Conservation (phyloP, 495 filamentous ascomycete species). For the Penicillium macrosclerotiorum region DNA sequence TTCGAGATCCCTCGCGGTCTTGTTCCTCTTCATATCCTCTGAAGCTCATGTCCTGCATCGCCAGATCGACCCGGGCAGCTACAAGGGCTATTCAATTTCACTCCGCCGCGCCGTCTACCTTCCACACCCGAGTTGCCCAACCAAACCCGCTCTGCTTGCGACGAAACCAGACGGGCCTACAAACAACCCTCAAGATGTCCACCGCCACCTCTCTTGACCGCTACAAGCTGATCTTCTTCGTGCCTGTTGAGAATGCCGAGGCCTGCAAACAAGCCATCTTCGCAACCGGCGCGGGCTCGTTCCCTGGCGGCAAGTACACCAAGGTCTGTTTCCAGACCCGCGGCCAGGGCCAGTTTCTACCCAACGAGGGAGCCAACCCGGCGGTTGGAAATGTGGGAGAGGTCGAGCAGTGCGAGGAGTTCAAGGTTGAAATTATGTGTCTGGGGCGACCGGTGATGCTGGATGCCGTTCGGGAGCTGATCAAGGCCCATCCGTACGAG, state of each 20-base stretch:
- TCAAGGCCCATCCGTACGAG: slow-evolving; percentile 75
- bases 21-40: no score
- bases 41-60: slow-evolving; percentile 3
- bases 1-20: no score
- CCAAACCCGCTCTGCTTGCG: no score
- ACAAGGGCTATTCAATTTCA: slow-evolving; percentile 5
- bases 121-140: no score
- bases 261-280: slow-evolving; percentile 48
- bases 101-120: no score
- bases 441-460: slow-evolving; percentile 46
- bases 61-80: background rate
- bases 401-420: slow-evolving; percentile 50
- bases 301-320: slow-evolving; percentile 43
- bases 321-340: slow-evolving; percentile 40
- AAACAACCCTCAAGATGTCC: background rate
- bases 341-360: slow-evolving; percentile 43
- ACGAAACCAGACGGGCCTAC: background rate
- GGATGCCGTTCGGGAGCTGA: slow-evolving; percentile 40
- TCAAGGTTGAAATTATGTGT: slow-evolving; percentile 54
- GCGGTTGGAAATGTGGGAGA: slow-evolving; percentile 37
- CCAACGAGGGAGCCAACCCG: slow-evolving; percentile 36
- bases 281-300: slow-evolving; percentile 41
- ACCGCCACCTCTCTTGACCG: slow-evolving; percentile 24
- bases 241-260: slow-evolving; percentile 38
- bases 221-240: slow-evolving; percentile 52